These are phyloP conservation scores for Erigeron philadelphicus DNA, from an alignment of 140 eudicot species.

Conservation along the genomic window DNA sequence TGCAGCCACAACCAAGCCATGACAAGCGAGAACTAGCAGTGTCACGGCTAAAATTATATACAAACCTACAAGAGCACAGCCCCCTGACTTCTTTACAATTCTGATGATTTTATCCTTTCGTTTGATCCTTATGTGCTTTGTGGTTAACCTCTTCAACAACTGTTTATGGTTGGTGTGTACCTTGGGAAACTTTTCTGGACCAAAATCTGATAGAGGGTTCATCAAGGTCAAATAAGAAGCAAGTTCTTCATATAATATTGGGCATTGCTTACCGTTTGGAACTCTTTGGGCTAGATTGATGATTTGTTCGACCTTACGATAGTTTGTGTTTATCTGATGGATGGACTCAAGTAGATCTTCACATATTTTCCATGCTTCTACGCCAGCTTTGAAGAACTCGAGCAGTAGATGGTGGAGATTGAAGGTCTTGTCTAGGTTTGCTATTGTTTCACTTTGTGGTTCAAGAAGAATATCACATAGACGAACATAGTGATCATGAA, in stretches of 20 bases:
- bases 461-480: constrained; percentile 45
- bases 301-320: constrained; percentile 31
- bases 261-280: background rate
- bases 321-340: constrained; percentile 44
- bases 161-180: constrained; percentile 31
- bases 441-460: constrained; percentile 54
- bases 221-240: constrained; percentile 35
- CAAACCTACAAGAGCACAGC: constrained; percentile 31
- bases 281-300: constrained; percentile 32
- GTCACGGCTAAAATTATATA: constrained; percentile 39
- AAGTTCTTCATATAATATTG: constrained; percentile 28
- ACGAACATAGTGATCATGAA: constrained; percentile 26
- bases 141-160: constrained; percentile 36
- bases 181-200: constrained; percentile 30
- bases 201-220: constrained; percentile 47
- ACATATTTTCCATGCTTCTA: constrained; percentile 47
- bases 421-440: constrained; percentile 30
- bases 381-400: constrained; percentile 46
- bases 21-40: constrained; percentile 43
- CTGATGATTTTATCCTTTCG: constrained; percentile 33
- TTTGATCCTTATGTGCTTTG: constrained; percentile 33
- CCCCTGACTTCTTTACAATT: constrained; percentile 31
- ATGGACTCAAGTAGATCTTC: constrained; percentile 49
- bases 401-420: constrained; percentile 39
- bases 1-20: constrained; percentile 41